Base-by-base conservation (phyloP, 2,329 filamentous ascomycete species). In the Claviceps digitariae region DNA sequence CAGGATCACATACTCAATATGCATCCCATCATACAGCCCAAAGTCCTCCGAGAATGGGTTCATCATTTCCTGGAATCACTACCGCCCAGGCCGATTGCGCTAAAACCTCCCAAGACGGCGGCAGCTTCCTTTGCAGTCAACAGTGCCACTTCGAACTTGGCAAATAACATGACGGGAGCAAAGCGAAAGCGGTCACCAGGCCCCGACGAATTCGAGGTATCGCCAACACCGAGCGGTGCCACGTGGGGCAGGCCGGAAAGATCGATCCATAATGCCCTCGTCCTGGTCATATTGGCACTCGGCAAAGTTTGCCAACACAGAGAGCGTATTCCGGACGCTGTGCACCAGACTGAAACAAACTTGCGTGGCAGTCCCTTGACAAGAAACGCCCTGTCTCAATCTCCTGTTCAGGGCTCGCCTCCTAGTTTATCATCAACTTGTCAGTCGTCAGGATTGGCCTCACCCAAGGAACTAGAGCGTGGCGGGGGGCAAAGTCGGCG, bases 241-340 rank as follows among this genome's bases (percentile, higher is more conserved):
- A 77, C 74, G 59, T 67, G 71, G 7, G 72, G 74, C 3, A 72
- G 72, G 53, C 80, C 81, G 2, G 78, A 77, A 58, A 75, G 84
- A 51, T 88, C 85, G 8, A 82, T 93, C 17, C 78, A 83, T 52
- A 95, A 87, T 59, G 90, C 90, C 0, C 76, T 97, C 41, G 80
- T 96, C 1, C 75, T 96, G 2, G 74, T 91, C 4, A 81, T 95
- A 1, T 74, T 97, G 52, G 91, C 91, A 0, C 72, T 98, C 6
- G 93, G 93, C 20, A 90, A 89, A 62, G 86, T 97, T 13, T 91
- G 87, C 61, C 65, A 74, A 9, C 68, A 77, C 58, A 74, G 72
- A 46, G 72, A 74, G 0, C 72, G 70, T 57, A 72, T 84, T 3
- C 79, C 79, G 0, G 79, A 83, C 50, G 71, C 84, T 2, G 75